Evolutionary conservation across 2,329 filamentous ascomycete species (phyloP), one percentile per base, ranked within the genome.

Genomic region (Anthostomella pinea): DNA sequence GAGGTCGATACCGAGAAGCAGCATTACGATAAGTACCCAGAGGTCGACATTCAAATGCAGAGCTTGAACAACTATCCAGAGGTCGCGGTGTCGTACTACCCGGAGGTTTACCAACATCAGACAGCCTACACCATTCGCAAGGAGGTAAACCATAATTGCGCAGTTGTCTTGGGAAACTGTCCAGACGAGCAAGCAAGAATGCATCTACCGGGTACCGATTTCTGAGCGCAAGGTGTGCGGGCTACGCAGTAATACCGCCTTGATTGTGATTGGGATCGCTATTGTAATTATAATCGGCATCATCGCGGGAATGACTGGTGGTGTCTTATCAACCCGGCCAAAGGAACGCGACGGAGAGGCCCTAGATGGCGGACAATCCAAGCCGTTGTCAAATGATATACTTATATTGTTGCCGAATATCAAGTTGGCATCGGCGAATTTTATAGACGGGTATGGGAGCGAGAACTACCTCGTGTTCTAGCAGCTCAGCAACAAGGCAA

Each of bases 371-470:
- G n/a, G n/a, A n/a, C n/a, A n/a, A n/a, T n/a, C n/a, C n/a, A n/a
- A n/a, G n/a, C n/a, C n/a, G n/a, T n/a, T n/a, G n/a, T n/a, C n/a
- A n/a, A n/a, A n/a, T n/a, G n/a, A n/a, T n/a, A n/a, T n/a, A n/a
- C n/a, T n/a, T n/a, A n/a, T n/a, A n/a, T n/a, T n/a, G n/a, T n/a
- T n/a, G n/a, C n/a, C n/a, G n/a, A n/a, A n/a, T n/a, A n/a, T n/a
- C n/a, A n/a, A n/a, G n/a, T n/a, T 58, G 16, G 53, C 54, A n/a
- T 46, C 53, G 1, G 46, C 49, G 15, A 57, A 56, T 33, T 58
- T 56, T 31, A 55, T 48, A 3, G 55, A 58, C 28, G 34, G 36
- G 13, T 42, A 44, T 8, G 52, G 52, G 15, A 37, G 52, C 32
- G 39, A 53, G 8, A 57, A 56, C 19, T 55, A 46, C 32, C 22